Conservation (phyloP, 1,284 basidiomycete species). For the Tausonia pullulans region DNA sequence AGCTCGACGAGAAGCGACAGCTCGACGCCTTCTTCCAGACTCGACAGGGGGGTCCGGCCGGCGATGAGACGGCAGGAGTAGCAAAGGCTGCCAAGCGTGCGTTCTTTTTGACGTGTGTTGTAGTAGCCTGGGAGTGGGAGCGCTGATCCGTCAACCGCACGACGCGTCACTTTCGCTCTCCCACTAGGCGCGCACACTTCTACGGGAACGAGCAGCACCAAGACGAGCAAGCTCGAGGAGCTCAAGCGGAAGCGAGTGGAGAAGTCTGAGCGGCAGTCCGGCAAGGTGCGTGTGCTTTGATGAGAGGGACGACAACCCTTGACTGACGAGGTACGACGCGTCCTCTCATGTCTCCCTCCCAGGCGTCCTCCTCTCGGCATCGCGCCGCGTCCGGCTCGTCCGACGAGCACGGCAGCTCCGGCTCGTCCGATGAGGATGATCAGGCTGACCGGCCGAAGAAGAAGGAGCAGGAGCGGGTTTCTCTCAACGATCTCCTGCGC, state of each 20-base stretch:
- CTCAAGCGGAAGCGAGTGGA: constrained; percentile 56
- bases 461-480: constrained; percentile 52
- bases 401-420: constrained; percentile 20
- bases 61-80: constrained; percentile 45
- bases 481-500: constrained; percentile 46
- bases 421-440: constrained; percentile 32
- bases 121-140: too few relatives aligned
- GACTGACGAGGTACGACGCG: constrained; percentile 16
- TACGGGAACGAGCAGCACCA: constrained; percentile 72
- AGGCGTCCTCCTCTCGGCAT: constrained; percentile 52
- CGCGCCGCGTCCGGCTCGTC: constrained; percentile 33
- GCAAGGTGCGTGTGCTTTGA: constrained; percentile 25
- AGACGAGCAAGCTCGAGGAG: constrained; percentile 65
- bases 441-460: constrained; percentile 52
- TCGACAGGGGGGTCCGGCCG: constrained; percentile 44
- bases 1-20: constrained; percentile 58
- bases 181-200: constrained; percentile 55
- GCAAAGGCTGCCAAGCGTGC: constrained; percentile 61
- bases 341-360: constrained; percentile 20
- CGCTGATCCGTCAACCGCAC: too few relatives aligned
- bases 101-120: constrained; percentile 21
- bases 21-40: constrained; percentile 63
- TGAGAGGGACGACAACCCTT: constrained; percentile 47
- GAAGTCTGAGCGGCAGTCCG: constrained; percentile 41
- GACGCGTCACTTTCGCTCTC: not conserved